phyloP scores from a whole-genome alignment of 139 green algal genomes.

The Tetradesmus lagerheimii region DNA sequence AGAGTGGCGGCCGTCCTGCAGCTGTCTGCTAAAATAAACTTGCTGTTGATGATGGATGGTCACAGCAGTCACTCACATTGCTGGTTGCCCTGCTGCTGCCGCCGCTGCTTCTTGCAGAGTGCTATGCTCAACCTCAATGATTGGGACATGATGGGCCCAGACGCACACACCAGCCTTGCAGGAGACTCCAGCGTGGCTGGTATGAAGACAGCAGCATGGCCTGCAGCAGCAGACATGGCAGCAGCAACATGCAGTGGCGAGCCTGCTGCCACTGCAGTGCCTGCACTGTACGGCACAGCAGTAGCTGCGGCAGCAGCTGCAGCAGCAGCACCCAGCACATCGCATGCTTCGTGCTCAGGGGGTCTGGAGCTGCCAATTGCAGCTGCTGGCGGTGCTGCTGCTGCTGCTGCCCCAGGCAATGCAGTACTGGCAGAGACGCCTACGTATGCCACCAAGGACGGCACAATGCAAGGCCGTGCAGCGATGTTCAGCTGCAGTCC shows the following conservation, averaged over 20 bases:
- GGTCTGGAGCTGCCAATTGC: not conserved
- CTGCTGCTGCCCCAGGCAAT: not conserved
- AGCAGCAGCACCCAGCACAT: not conserved
- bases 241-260: not conserved
- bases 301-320: too few relatives aligned
- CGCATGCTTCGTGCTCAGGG: not conserved
- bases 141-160: not conserved
- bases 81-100: not conserved
- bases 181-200: not conserved
- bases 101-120: not conserved
- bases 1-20: too few relatives aligned
- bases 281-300: too few relatives aligned
- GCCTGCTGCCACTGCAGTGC: not conserved
- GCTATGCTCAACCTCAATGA: not conserved
- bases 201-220: not conserved
- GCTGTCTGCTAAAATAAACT: too few relatives aligned
- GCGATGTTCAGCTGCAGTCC: not conserved
- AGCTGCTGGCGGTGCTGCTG: not conserved
- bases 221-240: not conserved
- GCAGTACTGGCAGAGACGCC: not conserved
- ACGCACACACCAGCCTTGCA: not conserved
- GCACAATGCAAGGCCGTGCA: not conserved
- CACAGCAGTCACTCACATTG: too few relatives aligned
- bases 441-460: not conserved
- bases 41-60: too few relatives aligned